Evolutionary conservation across 495 filamentous ascomycete genomes (phyloP), one percentile per base, ranked within the genome.

Genomic region (Hypoxylon intermedium): DNA sequence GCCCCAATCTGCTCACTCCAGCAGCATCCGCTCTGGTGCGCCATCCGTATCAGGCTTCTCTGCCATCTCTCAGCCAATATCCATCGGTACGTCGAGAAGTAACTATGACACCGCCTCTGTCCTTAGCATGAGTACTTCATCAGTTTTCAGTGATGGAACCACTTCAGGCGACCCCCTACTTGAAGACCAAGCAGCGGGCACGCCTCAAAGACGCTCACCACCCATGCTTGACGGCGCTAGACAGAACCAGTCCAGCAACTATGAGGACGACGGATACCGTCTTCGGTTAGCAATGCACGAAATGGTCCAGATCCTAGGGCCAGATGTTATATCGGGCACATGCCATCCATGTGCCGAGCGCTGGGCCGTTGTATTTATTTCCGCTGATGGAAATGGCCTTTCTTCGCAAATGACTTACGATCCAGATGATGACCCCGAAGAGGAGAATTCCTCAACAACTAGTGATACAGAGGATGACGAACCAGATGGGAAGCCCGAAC

Each of bases 351-450:
- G 87, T 61, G 87, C 87, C 9, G 87, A 90, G 69, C 74, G 82
- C 37, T 90, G 87, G 87, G 81, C 86, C 1, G 83, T 94, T 18
- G 79, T 95, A 21, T 92, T 91, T 53, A 82, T 95, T 60, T 86
- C 88, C 1, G 73, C 83, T 12, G 84, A 93, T 75, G 89, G 89
- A 11, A 82, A 82, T 61, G 73, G 79, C 46, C 76, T 94, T 20
- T 85, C 83, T 19, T 85, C 88, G 58, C 84, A 88, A 41, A 87
- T 93, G 80, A 86, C 85, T 0, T 87, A 87, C 56, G 87, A 89
- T 65, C 80, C 80, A 1, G 86, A 88, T 52, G 86, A 89, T 31
- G 84, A 85, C 9, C 73, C 79, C 7, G 86, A 88, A 5, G 77
- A 85, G 44, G 85, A 88, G 41, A 81, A 83, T n/a, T 83, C 80